Evolutionary conservation across 345 rosid species (phyloP), one percentile per base, ranked within the genome.

Genomic region (Acer negundo): DNA sequence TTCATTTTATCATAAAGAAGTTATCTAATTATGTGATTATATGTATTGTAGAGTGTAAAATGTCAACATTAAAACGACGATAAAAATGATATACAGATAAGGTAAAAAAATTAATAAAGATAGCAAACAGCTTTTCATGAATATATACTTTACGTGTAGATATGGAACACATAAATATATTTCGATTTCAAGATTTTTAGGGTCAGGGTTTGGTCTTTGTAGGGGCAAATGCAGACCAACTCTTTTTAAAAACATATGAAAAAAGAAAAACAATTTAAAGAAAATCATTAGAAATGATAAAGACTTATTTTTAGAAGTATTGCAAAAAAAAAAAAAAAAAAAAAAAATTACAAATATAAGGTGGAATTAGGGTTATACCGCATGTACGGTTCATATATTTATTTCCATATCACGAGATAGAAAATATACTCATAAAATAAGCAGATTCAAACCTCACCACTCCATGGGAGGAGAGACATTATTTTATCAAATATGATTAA

Each of bases 191-290:
- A 61, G 58, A 62, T 42, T 24, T 63, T 72, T 49, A 78, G 82
- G 83, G 73, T 75, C 80, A 78, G 87, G 78, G 80, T 78, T 80
- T 82, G 78, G 75, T 63, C 38, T n/a, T 6, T 78, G 69, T 44
- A 62, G 77, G 78, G 83, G 47, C 49, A 35, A 80, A 73, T 63
- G 59, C 68, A 69, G 67, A 69, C 73, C 66, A 67, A 26, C n/a
- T 10, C 11, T 28, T 49, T 49, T 49, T 3, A 13, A 1, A 4
- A 15, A 3, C 2, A 12, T 7, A 75, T 31, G 31, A 3, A 28
- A 28, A 28, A 28, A 28, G 28, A 26, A 28, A 31, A 31, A 31
- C 35, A 47, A 77, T 3, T 53, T 31, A 31, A 31, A 35, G 4
- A 44, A 38, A 7, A 46, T 9, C 2, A 22, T 67, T 46, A 61